Evolutionary conservation across 805 yeast species (phyloP), one percentile per base, ranked within the genome.

Genomic region (Candida alai): DNA sequence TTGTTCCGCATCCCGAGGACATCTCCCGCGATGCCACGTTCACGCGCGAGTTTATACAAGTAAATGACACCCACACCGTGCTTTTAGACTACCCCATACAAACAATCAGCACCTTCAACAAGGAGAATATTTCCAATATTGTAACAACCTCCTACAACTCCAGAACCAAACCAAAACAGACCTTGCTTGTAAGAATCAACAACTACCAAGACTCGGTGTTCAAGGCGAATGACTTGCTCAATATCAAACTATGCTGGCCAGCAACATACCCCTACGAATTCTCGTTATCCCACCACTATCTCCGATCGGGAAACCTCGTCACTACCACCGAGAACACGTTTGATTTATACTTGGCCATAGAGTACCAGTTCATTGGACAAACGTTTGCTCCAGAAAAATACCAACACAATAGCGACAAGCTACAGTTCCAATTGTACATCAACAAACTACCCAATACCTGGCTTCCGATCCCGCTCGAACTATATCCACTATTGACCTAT

Each of bases 221-320:
- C 29, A 28, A 28, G 11, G 43, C 60, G 2, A 42, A 56, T 19
- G 62, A 56, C 36, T 29, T 51, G 10, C 26, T 62, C 5, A 48
- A 45, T 32, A 41, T 57, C 17, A 62, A 62, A 35, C 34, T 61
- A 10, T 62, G 67, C 30, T 62, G 67, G 67, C 65, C 68, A 3
- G 62, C 67, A 1, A 58, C 52, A 0, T 28, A 20, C 17, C 64
- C 68, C 3, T 52, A 43, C 28, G 44, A 44, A 13, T 56, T 62
- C 24, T 28, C 27, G 4, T 18, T 62, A 2, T 14, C 37, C 7
- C 64, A 60, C 34, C 24, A 33, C 19, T 62, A 55, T 35, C 10
- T 52, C 3, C 39, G 49, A 23, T 26, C 46, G 3, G 32, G 39
- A 4, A 45, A 47, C 7, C 25, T 48, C 2, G 13, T 29, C 7